Conservation (phyloP, 2,329 filamentous ascomycete species). For the Lecanoromycetidae sp. region DNA sequence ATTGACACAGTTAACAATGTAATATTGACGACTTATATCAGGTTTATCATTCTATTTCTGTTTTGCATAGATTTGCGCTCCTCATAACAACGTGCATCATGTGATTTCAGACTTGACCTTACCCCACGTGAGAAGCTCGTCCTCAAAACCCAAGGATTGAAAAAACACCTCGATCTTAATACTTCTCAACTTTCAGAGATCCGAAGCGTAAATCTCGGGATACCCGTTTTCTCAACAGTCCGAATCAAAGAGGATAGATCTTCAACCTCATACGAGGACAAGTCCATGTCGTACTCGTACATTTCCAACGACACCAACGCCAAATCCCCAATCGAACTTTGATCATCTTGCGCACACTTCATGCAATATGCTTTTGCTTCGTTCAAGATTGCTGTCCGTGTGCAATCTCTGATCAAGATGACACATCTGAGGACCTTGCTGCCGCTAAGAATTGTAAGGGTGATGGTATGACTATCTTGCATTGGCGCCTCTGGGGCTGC, state of each 20-base stretch:
- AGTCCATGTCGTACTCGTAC: constrained; percentile 12
- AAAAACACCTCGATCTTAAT: constrained; percentile 10
- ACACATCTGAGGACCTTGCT: constrained; percentile 10
- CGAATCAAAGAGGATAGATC: constrained; percentile 10
- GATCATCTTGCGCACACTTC: constrained; percentile 11
- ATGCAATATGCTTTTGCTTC: constrained; percentile 11
- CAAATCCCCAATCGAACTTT: constrained; percentile 9
- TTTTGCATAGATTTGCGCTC: no score
- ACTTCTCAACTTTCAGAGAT: constrained; percentile 9
- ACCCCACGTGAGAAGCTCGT: no score
- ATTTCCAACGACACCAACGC: constrained; percentile 11
- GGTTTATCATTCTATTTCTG: no score
- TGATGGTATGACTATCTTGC: constrained; percentile 12
- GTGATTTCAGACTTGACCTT: no score
- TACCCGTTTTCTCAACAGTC: constrained; percentile 11
- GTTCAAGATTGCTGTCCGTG: constrained; percentile 12
- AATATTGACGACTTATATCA: no score
- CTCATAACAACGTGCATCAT: no score
- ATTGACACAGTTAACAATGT: no score
- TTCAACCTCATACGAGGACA: constrained; percentile 11
- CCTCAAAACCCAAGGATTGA: constrained; percentile 5
- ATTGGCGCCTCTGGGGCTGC: constrained; percentile 12
- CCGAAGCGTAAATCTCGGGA: constrained; percentile 12
- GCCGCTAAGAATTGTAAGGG: constrained; percentile 11
- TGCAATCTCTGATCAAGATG: constrained; percentile 11